Evolutionary conservation across 768 basidiomycete species (phyloP), one percentile per base, ranked within the genome.

Genomic region (Psilocybe azurescens): DNA sequence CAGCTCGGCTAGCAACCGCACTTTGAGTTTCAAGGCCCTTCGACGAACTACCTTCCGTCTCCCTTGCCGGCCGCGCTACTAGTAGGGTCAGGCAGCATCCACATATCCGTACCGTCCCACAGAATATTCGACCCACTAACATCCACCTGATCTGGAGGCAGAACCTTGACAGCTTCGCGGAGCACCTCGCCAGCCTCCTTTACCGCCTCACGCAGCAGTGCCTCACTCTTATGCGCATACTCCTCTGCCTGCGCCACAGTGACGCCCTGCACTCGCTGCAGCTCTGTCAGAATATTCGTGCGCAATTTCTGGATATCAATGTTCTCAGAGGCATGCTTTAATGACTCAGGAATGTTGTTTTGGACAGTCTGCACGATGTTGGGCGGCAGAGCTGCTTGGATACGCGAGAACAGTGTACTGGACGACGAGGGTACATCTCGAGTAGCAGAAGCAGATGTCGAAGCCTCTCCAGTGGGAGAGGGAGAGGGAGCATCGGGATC

Each of bases 41-140:
- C 70, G 63, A 53, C 28, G 65, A 56, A 18, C 7, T 77, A 73
- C 57, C 71, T 33, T 61, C 66, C 46, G 52, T 65, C 51, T 60
- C 65, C 65, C 56, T 66, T 67, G 59, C 60, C 65, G 51, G 10
- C 51, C 64, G 33, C 41, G 56, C 28, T 52, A 55, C 29, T 74
- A 72, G 32, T 74, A 47, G 66, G 63, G 14, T 78, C 79, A 52
- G 85, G 93, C 60, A 95, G 70, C 79, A 89, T 87, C 89, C 94
- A 95, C 71, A 95, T 84, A 73, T 96, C 94, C 33, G 88, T 77
- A 1, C 94, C 95, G 72, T 96, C 95, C 94, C 94, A 96, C 47
- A 86, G 66, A 29, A 89, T 70, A 3, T 83, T 85, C 33, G 69
- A 64, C 1, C 75, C 69, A 32, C 63, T 66, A 24, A 70, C 61